Conservation (phyloP, 768 basidiomycete species). For the Kwoniella dejecticola region DNA sequence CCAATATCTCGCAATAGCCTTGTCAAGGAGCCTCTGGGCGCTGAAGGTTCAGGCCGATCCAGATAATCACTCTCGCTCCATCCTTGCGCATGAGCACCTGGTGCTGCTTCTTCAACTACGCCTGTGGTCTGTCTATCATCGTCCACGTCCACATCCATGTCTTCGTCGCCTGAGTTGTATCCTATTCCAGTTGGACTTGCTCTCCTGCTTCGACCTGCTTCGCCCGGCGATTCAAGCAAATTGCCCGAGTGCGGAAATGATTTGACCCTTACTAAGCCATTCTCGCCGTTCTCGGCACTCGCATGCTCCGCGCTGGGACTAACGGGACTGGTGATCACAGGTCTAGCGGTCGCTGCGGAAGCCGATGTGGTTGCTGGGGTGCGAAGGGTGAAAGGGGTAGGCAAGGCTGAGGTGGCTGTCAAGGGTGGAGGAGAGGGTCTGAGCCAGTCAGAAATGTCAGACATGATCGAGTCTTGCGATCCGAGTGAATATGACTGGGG, state of each 20-base stretch:
- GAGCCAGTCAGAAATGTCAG: constrained; percentile 19
- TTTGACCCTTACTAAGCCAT: constrained; percentile 6
- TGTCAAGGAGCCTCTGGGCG: constrained; percentile 11
- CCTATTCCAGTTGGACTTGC: background rate
- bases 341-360: background rate
- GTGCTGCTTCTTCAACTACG: background rate
- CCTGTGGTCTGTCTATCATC: background rate
- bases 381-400: constrained; percentile 17
- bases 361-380: constrained; percentile 10
- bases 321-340: constrained; percentile 3
- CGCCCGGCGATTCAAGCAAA: constrained; percentile 4
- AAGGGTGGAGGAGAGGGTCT: constrained; percentile 17
- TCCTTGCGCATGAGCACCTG: background rate
- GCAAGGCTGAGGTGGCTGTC: constrained; percentile 13
- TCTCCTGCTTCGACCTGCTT: constrained; percentile 1
- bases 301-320: background rate
- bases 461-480: constrained; percentile 17
- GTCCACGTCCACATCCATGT: constrained; percentile 2
- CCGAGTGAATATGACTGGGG: background rate
- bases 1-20: constrained; percentile 17
- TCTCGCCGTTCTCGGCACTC: background rate
- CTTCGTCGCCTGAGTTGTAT: background rate
- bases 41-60: background rate
- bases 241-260: constrained; percentile 19
- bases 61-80: background rate